These are phyloP conservation scores for Kazachstania psychrophila DNA, from an alignment of 805 yeast genomes.

Conservation along the genomic window DNA sequence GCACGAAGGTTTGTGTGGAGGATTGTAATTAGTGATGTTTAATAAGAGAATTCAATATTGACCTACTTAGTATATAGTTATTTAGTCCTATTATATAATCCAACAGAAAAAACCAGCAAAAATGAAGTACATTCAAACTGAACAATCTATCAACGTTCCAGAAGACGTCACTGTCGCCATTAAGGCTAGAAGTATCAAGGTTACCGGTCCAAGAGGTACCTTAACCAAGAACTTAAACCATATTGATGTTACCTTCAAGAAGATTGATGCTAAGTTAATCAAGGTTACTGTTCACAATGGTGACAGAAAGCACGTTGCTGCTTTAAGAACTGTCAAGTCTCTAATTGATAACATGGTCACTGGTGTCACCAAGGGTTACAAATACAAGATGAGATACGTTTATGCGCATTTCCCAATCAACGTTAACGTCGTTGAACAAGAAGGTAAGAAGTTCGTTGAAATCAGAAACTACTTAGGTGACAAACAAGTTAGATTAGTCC, in stretches of 20 bases:
- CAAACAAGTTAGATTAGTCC: conserved; percentile 87
- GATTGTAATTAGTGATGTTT: too few species aligned
- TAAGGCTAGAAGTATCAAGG: conserved; percentile 83
- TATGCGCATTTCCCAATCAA: conserved; percentile 99
- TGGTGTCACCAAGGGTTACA: conserved; percentile 99
- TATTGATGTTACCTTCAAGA: conserved; percentile 86
- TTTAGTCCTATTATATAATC: too few species aligned
- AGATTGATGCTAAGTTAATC: conserved; percentile 65
- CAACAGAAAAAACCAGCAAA: conserved; percentile 50
- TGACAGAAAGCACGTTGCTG: conserved; percentile 99
- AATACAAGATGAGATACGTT: conserved; percentile 99
- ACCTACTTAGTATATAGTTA: too few species aligned
- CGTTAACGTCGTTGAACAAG: conserved; percentile 80
- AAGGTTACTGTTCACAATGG: conserved; percentile 94
- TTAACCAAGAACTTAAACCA: conserved; percentile 86
- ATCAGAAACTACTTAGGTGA: conserved; percentile 99
- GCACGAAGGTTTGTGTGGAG: too few species aligned
- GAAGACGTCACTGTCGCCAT: conserved; percentile 86
- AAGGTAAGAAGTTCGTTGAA: conserved; percentile 70
- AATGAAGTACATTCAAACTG: conserved; percentile 84
- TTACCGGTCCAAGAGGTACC: conserved; percentile 96
- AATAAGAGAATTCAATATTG: too few species aligned
- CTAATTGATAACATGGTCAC: conserved; percentile 86
- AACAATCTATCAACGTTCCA: conserved; percentile 76
- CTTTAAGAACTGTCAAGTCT: conserved; percentile 97